Evolutionary conservation across 306 rosid species (phyloP).

Genomic region (Trichosanthes cucumerina): DNA sequence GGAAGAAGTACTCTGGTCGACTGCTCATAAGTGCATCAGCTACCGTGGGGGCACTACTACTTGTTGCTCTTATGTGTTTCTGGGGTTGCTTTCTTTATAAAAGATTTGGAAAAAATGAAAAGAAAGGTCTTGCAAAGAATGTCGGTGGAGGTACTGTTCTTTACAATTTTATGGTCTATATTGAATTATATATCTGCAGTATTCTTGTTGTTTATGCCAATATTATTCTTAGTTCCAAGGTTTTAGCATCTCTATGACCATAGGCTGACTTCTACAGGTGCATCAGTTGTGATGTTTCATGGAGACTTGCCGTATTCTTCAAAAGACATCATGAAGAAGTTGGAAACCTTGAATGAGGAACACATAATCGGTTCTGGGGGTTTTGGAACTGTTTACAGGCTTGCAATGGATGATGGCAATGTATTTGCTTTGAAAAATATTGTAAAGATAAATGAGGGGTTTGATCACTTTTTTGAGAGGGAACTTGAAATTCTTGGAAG

Average conservation of each 20-base stretch:
- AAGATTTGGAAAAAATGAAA: slow-evolving; percentile 71
- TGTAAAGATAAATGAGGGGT: slow-evolving; percentile 79
- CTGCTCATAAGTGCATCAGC: slow-evolving; percentile 95
- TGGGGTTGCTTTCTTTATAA: slow-evolving; percentile 98
- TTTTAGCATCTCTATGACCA: slow-evolving; percentile 17
- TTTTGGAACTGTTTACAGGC: slow-evolving; percentile 90
- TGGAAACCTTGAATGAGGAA: slow-evolving; percentile 85
- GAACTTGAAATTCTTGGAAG: slow-evolving; percentile 98
- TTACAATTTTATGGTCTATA: slow-evolving; percentile 4
- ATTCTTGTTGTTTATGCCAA: background rate
- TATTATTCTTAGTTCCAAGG: slow-evolving; percentile 6
- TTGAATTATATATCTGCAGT: background rate
- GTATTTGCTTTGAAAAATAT: slow-evolving; percentile 89
- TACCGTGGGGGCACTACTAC: slow-evolving; percentile 93
- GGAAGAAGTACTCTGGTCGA: slow-evolving; percentile 84
- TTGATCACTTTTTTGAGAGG: slow-evolving; percentile 95
- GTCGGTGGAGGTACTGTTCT: slow-evolving; percentile 72
- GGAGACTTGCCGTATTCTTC: slow-evolving; percentile 98
- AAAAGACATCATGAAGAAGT: slow-evolving; percentile 87
- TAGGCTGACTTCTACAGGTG: slow-evolving; percentile 45
- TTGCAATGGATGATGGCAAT: slow-evolving; percentile 96
- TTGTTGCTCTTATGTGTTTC: slow-evolving; percentile 98
- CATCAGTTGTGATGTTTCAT: slow-evolving; percentile 94
- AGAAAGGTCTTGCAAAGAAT: slow-evolving; percentile 61
- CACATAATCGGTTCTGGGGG: slow-evolving; percentile 90